Evolutionary conservation across 306 rosid species (phyloP).

Genomic region (Medicago arabica): DNA sequence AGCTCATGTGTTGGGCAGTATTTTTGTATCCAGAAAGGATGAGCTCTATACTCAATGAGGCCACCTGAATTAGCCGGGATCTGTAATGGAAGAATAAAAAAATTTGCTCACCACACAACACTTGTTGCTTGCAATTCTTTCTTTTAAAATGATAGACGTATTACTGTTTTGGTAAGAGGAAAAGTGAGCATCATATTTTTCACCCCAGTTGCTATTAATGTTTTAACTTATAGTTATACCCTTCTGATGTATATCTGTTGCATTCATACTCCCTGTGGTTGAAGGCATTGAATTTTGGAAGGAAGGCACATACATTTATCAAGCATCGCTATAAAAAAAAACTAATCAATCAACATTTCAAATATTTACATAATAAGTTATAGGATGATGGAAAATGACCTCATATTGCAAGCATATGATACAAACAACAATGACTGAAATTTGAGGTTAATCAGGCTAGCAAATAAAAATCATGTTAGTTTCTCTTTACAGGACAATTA

Average conservation of each 20-base stretch:
- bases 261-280: not conserved
- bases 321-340: not conserved
- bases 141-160: not conserved
- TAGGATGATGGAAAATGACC: not conserved
- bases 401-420: not conserved
- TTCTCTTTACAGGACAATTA: too few relatives aligned
- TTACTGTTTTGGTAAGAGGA: not conserved
- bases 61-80: conserved; percentile 93
- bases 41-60: conserved; percentile 91
- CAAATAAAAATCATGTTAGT: not conserved
- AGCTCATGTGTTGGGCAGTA: conserved; percentile 95
- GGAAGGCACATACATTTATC: not conserved
- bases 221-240: not conserved
- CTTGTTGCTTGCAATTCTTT: not conserved
- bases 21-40: conserved; percentile 94
- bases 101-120: conserved; percentile 8
- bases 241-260: not conserved
- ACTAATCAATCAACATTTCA: not conserved
- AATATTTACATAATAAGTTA: not conserved
- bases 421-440: not conserved
- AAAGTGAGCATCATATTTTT: conserved; percentile 12
- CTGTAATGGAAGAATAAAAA: conserved; percentile 52
- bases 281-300: not conserved
- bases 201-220: not conserved
- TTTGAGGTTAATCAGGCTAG: not conserved